phyloP scores from a whole-genome alignment of 1,284 basidiomycete species.

The Rhizoctonia solani region DNA sequence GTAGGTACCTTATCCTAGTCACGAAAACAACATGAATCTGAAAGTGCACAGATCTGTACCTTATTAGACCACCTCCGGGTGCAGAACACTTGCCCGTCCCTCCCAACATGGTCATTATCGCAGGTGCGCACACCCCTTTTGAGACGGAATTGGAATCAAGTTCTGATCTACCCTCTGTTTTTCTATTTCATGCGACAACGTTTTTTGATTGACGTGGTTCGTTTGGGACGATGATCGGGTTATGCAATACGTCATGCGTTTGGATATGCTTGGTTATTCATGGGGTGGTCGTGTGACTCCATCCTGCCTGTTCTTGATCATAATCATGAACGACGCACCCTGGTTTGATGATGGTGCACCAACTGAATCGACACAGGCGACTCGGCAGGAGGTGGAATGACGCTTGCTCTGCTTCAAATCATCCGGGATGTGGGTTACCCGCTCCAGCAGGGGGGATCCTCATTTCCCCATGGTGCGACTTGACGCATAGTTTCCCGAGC shows the following conservation, averaged over 20 bases:
- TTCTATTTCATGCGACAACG: no score
- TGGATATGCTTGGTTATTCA: constrained; percentile 34
- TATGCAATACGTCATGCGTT: constrained; percentile 50
- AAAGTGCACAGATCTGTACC: constrained; percentile 60
- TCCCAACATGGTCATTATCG: constrained; percentile 81
- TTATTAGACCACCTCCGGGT: constrained; percentile 69
- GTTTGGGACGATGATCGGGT: no score
- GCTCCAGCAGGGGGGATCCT: constrained; percentile 37
- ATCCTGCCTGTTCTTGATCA: no score
- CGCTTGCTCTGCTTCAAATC: constrained; percentile 69
- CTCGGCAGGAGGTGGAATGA: constrained; percentile 91
- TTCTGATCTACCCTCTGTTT: no score
- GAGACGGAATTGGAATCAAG: no score
- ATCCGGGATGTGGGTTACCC: constrained; percentile 85
- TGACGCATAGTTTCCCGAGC: constrained; percentile 55
- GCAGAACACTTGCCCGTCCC: constrained; percentile 78
- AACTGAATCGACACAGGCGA: no score
- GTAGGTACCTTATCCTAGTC: constrained; percentile 48
- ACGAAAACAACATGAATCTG: constrained; percentile 47
- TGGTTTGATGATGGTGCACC: no score
- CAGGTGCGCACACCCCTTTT: constrained; percentile 62
- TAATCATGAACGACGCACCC: no score
- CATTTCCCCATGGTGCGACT: constrained; percentile 39
- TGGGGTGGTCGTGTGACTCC: no score
- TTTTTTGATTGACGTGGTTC: no score